Base-by-base conservation (phyloP, 1,284 basidiomycete genomes). In the Mycosarcoma mackinlayi region DNA sequence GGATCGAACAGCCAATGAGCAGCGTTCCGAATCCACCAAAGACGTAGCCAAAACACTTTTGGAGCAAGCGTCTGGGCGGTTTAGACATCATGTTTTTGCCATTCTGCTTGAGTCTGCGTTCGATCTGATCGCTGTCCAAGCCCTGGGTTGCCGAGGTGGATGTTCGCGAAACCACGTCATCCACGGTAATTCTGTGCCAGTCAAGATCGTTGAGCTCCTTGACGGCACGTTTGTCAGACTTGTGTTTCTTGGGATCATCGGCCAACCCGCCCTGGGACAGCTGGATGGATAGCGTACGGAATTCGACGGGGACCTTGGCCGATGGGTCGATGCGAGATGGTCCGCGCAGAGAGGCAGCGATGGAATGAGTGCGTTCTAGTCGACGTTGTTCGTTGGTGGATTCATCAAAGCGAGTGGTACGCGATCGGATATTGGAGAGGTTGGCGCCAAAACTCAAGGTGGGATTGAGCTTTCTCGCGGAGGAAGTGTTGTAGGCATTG, bases 21-120 rank as follows among this genome's bases (percentile, higher is more conserved):
- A 89, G 81, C 39, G 85, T 86, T 0, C 88, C 88, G 62, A 88
- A 87, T 1, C 86, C 86, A 25, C 86, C 87, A 49, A 87, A 87
- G 33, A 87, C 58, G 41, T 87, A 87, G 61, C 85, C 85, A 16
- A 86, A 76, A 0, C 83, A 78, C 75, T 87, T 87, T 75, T 85
- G 83, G 78, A 84, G 84, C 64, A 85, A 84, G 41, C 85, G 83
- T 16, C 84, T 86, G 3, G 85, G 84, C 8, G 86, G 85, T 2
- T 85, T 84, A 21, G 84, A 85, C 31, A 86, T 85, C 41, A 85
- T 73, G 65, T 88, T 88, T 70, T 83, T 85, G 10, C 86, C 86
- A n/a, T 86, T 79, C 54, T 83, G 84, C 6, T 83, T 64, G 5
- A 85, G 78, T 28, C 86, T 84, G 16, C 87, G 84, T 38, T 84